Conservation (phyloP, 2,329 filamentous ascomycete species). For the Fusarium sp. region DNA sequence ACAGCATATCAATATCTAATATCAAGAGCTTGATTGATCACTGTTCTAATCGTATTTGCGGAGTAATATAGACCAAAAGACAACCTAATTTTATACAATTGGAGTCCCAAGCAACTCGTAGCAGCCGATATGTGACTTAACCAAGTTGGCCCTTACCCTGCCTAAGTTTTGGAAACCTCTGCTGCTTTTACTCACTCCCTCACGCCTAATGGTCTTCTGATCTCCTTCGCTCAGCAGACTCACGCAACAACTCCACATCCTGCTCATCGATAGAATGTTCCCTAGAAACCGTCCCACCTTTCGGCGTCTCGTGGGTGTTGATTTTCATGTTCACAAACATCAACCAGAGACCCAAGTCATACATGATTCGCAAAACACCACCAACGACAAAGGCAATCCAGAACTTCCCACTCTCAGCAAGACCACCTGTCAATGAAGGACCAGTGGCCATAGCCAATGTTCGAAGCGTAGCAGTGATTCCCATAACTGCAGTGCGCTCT, state of each 20-base stretch:
- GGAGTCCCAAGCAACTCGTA: no score
- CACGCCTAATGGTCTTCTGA: constrained; percentile 21
- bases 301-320: constrained; percentile 57
- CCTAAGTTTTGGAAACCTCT: no score
- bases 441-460: constrained; percentile 70
- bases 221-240: constrained; percentile 1
- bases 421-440: constrained; percentile 67
- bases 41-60: no score
- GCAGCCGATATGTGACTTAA: no score
- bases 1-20: not conserved
- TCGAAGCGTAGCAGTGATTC: constrained; percentile 72
- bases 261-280: constrained; percentile 32
- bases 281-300: not conserved
- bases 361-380: constrained; percentile 65
- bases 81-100: no score
- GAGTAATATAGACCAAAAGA: no score
- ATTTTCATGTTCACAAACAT: constrained; percentile 72
- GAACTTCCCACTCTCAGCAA: constrained; percentile 66
- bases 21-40: no score
- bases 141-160: no score
- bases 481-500: constrained; percentile 78
- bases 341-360: constrained; percentile 70
- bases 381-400: constrained; percentile 74
- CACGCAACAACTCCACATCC: constrained; percentile 18
- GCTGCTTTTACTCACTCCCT: not conserved